phyloP scores from a whole-genome alignment of 2,329 filamentous ascomycete species.

The Pseudogymnoascus sp. region DNA sequence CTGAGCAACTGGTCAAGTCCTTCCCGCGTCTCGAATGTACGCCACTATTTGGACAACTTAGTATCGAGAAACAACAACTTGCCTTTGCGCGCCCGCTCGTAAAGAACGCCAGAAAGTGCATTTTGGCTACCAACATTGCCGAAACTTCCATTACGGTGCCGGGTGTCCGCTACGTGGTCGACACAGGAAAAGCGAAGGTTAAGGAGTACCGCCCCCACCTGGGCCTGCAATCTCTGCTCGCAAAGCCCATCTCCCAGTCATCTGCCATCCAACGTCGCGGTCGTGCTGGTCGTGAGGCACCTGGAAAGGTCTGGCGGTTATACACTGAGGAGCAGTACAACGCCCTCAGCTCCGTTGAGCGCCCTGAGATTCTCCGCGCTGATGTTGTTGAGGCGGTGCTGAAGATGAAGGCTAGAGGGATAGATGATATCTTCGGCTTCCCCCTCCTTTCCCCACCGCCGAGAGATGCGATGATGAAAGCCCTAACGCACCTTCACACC shows the following conservation, averaged over 20 bases:
- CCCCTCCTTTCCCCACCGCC: slow-evolving; percentile 79
- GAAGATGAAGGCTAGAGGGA: slow-evolving; percentile 87
- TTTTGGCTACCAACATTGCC: slow-evolving; percentile 94
- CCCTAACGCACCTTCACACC: slow-evolving; percentile 69
- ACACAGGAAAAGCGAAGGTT: slow-evolving; percentile 88
- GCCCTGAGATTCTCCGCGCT: slow-evolving; percentile 83
- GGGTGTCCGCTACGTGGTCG: slow-evolving; percentile 83
- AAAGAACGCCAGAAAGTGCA: slow-evolving; percentile 73
- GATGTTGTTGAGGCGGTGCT: slow-evolving; percentile 80
- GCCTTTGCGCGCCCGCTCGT: slow-evolving; percentile 72
- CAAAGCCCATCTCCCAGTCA: slow-evolving; percentile 86
- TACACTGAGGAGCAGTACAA: slow-evolving; percentile 76
- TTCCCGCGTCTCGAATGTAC: slow-evolving; percentile 65
- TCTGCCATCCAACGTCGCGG: slow-evolving; percentile 87
- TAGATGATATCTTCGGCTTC: slow-evolving; percentile 73
- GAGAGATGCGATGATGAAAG: slow-evolving; percentile 69
- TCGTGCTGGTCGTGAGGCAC: slow-evolving; percentile 84
- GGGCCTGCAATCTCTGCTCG: slow-evolving; percentile 81
- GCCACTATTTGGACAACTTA: slow-evolving; percentile 83
- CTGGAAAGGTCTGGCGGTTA: slow-evolving; percentile 81
- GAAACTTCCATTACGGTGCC: slow-evolving; percentile 96
- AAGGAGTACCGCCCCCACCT: slow-evolving; percentile 82
- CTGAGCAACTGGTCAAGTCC: slow-evolving; percentile 61
- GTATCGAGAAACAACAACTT: slow-evolving; percentile 75
- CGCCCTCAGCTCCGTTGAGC: slow-evolving; percentile 61